Evolutionary conservation across 441 rosid genomes (phyloP), one percentile per base, ranked within the genome.

Genomic region (Gossypium schwendimanii): DNA sequence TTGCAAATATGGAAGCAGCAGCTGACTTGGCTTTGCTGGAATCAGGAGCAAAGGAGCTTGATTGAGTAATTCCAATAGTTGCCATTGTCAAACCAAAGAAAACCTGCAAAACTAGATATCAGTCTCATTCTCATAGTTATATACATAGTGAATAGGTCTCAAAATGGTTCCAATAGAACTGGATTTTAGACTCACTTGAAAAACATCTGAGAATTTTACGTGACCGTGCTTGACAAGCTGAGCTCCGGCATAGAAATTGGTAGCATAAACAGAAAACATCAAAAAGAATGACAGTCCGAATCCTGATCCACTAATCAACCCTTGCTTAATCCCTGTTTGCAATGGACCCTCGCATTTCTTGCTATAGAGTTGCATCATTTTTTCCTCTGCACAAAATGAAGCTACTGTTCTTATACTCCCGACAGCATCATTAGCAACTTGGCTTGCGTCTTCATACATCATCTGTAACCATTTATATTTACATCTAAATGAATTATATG

Each of bases 401-500:
- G 87, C 88, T 0, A 85, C 81, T 0, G 86, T 87, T 79, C 91
- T 76, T 26, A 87, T 87, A n/a, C 87, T 82, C 21, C 88, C 84
- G 33, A 85, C 87, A 0, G 91, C 88, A 71, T 87, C 88, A 6
- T 76, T 83, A 0, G 87, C 88, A 53, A 85, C 83, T 61, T 87
- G 88, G 72, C 90, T 80, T 17, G 90, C 90, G 55, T 84, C 87
- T 75, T 85, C 90, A 7, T 87, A 87, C 82, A 72, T 74, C 41
- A 77, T 63, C 90, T 87, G 84, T 69, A 80, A 67, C 24, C 76
- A 76, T 70, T 47, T 2, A 15, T 45, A 50, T 41, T 53, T 12
- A 55, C 31, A 45, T 28, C 23, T 15, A 6, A 24, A 28, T 61
- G 28, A 61, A 50, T 18, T 14, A 10, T 4, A 15, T 10, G 24